Evolutionary conservation across 352 stramenopile genomes (phyloP).

Genomic region (Globisporangium irregulare): DNA sequence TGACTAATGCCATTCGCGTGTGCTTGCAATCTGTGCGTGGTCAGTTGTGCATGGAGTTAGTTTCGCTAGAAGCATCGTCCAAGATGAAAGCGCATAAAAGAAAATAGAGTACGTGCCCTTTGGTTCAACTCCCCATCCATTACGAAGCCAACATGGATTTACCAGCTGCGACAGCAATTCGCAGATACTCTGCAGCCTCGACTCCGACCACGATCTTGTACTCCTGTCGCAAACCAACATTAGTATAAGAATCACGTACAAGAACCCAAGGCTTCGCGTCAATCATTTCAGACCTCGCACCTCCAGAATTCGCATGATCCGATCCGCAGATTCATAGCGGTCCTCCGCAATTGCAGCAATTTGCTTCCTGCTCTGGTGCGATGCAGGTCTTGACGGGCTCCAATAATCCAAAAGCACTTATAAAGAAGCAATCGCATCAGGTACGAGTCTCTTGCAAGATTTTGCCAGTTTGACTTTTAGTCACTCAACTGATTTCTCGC

Average conservation of each 20-base stretch:
- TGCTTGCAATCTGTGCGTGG: neutral
- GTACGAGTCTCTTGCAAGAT: neutral
- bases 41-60: conserved; percentile 21
- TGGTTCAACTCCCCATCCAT: neutral
- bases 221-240: conserved; percentile 22
- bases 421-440: neutral
- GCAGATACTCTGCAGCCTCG: conserved; percentile 36
- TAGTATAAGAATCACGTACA: neutral
- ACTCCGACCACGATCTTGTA: conserved; percentile 42
- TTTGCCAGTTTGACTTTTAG: neutral
- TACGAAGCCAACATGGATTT: conserved; percentile 19
- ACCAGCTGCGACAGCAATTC: conserved; percentile 26
- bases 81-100: conserved; percentile 10
- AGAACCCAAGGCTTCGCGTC: neutral
- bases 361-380: conserved; percentile 32
- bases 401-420: conserved; percentile 25
- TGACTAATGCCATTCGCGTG: neutral
- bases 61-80: conserved; percentile 18
- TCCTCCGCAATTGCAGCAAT: conserved; percentile 46
- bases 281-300: conserved; percentile 17
- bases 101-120: conserved; percentile 4
- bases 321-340: conserved; percentile 62
- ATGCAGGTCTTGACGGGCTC: conserved; percentile 18
- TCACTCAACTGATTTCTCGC: conserved; percentile 50
- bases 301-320: conserved; percentile 79